Percentiles rank a stretch among this genome's conserved stretches.
Conservation (phyloP, 495 filamentous ascomycete genomes). For the Daldinia caldariorum region DNA sequence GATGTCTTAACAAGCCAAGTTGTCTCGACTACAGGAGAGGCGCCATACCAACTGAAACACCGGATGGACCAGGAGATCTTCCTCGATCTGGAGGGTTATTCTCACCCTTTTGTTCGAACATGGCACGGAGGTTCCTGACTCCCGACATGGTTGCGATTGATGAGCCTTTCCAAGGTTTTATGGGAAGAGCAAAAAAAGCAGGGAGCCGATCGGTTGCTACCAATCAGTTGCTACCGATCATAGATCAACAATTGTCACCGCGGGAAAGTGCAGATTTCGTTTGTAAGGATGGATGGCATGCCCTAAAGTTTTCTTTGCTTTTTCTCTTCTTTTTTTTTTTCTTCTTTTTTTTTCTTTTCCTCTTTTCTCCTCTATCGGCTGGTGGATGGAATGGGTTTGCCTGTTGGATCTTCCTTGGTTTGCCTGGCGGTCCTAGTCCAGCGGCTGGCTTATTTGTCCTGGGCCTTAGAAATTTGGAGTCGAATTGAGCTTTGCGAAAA, state of each 20-base stretch:
- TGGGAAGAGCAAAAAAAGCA: constrained; percentile 23
- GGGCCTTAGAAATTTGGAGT: background rate
- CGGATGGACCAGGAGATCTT: constrained; percentile 67
- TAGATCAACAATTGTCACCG: constrained; percentile 42
- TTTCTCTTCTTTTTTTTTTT: constrained; percentile 5
- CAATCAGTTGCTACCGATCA: constrained; percentile 43
- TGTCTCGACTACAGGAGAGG: constrained; percentile 26
- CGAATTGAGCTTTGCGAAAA: constrained; percentile 13
- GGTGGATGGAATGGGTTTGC: constrained; percentile 2
- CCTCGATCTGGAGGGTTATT: constrained; percentile 76
- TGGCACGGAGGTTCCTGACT: constrained; percentile 78
- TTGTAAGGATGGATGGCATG: constrained; percentile 36
- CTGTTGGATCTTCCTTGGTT: background rate
- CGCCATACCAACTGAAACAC: constrained; percentile 45
- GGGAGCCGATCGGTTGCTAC: constrained; percentile 34
- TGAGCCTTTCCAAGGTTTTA: constrained; percentile 5
- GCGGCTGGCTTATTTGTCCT: background rate
- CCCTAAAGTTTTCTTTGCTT: constrained; percentile 19
- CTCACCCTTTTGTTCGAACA: constrained; percentile 81
- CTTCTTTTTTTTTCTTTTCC: background rate
- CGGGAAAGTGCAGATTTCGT: constrained; percentile 38
- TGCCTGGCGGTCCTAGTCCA: constrained; percentile 1
- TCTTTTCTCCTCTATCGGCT: background rate
- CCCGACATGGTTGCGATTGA: constrained; percentile 55
- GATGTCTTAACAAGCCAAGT: constrained; percentile 2